These are phyloP conservation scores for Omphalotus olearius DNA, from an alignment of 1,284 basidiomycete genomes.

Conservation along the genomic window DNA sequence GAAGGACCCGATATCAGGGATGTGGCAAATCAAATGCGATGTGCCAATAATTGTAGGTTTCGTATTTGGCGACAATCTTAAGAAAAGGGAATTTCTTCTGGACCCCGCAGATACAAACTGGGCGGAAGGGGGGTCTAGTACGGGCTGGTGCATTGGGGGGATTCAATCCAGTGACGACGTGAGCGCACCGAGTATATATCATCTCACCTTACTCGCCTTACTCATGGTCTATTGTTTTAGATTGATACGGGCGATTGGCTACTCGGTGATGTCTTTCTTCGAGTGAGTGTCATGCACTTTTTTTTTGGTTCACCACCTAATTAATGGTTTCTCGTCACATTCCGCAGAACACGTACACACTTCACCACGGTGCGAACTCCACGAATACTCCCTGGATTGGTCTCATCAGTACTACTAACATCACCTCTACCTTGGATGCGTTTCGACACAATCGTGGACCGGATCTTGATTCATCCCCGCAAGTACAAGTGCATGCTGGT, in stretches of 20 bases:
- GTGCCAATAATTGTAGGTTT: constrained; percentile 42
- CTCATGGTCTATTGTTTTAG: constrained; percentile 22
- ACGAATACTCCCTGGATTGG: constrained; percentile 42
- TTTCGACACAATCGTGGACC: constrained; percentile 42
- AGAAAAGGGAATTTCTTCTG: constrained; percentile 36
- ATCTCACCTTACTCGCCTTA: not conserved
- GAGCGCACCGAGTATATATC: constrained; percentile 13
- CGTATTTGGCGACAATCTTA: constrained; percentile 37
- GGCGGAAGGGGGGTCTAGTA: constrained; percentile 33
- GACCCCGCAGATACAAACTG: constrained; percentile 53
- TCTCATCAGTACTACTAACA: constrained; percentile 43
- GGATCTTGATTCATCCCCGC: constrained; percentile 31
- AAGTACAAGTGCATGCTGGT: constrained; percentile 16
- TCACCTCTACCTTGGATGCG: constrained; percentile 29
- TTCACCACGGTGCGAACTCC: constrained; percentile 41
- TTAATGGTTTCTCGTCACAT: not conserved
- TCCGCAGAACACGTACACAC: constrained; percentile 48
- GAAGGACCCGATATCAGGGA: constrained; percentile 31
- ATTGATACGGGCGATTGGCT: constrained; percentile 63
- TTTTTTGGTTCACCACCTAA: not conserved
- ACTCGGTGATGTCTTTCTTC: constrained; percentile 52
- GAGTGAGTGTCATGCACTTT: constrained; percentile 30
- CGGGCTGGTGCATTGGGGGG: constrained; percentile 55
- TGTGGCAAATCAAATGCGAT: constrained; percentile 52
- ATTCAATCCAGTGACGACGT: constrained; percentile 53